Evolutionary conservation across 140 eudicot species (phyloP), one percentile per base, ranked within the genome.

Genomic region (Cichorium intybus): DNA sequence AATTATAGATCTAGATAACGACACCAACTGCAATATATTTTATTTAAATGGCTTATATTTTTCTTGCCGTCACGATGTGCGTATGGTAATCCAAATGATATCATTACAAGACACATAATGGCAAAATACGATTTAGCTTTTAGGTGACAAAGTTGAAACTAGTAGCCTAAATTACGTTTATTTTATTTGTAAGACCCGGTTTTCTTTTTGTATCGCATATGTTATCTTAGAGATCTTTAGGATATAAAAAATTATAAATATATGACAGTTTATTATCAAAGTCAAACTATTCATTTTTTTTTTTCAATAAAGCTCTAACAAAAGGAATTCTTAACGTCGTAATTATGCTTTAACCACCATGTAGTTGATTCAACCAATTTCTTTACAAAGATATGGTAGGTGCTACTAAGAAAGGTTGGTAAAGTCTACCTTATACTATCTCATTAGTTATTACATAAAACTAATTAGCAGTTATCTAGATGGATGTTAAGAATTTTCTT

Each of bases 281-380:
- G 57, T 60, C 55, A 60, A 70, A 61, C 16, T 14, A 23, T 31
- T 48, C 54, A 49, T 22, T 34, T 41, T 16, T 15, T 15, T 41
- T 48, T 47, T 31, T 31, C 28, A 45, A 49, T 24, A 70, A 47
- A 70, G 28, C 17, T 34, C 10, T 18, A 16, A 69, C 75, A 48
- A 47, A 70, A 70, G 61, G 43, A 48, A 48, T 59, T 70, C 53
- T 23, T 22, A 59, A n/a, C 46, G 68, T 31, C 61, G 28, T 46
- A 11, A 20, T 43, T 58, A 31, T 59, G 61, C 49, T 69, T 43
- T 58, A 58, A 27, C 60, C 22, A 47, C 68, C 60, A 47, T 58
- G 21, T 58, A 50, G 21, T 12, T 10, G 24, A 69, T 20, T 57
- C 59, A 52, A 46, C 51, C 57, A 45, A 17, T 46, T 47, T 20